These are phyloP conservation scores for Coniosporium tulheliwenetii DNA, from an alignment of 2,329 filamentous ascomycete species.

Conservation along the genomic window DNA sequence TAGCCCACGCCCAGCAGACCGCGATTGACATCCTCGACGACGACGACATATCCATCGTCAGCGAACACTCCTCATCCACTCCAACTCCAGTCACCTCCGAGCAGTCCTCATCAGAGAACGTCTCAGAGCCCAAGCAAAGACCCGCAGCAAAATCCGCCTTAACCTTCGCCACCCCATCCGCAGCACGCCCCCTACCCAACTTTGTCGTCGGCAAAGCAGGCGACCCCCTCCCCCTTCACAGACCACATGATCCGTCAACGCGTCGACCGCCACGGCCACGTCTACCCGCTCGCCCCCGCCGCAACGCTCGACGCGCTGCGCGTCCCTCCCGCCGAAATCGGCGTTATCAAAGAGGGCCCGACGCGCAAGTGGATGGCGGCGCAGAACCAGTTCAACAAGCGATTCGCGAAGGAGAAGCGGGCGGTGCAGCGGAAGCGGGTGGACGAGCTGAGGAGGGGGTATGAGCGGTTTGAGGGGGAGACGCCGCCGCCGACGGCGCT, in stretches of 20 bases:
- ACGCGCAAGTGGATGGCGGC: slow-evolving; percentile 70
- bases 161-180: not conserved
- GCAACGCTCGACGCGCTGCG: slow-evolving; percentile 51
- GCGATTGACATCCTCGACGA: slow-evolving; percentile 72
- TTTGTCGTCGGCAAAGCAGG: slow-evolving; percentile 66
- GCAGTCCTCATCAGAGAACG: not conserved
- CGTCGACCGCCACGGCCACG: slow-evolving; percentile 62
- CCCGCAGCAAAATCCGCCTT: no score
- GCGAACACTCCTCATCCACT: slow-evolving; percentile 31
- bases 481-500: slow-evolving; percentile 70
- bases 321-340: slow-evolving; percentile 49
- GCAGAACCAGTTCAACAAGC: slow-evolving; percentile 57
- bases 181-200: not conserved
- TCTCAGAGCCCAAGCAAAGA: slow-evolving; percentile 2
- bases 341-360: slow-evolving; percentile 63
- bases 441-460: slow-evolving; percentile 57
- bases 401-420: slow-evolving; percentile 53
- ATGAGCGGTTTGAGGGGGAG: slow-evolving; percentile 57
- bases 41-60: slow-evolving; percentile 60
- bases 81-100: slow-evolving; percentile 17
- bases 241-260: slow-evolving; percentile 86
- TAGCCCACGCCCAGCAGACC: slow-evolving; percentile 66
- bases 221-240: slow-evolving; percentile 63
- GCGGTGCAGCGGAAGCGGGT: slow-evolving; percentile 59
- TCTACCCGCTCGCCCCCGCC: slow-evolving; percentile 50